Evolutionary conservation across 176 grass and related monocot species (phyloP), one percentile per base, ranked within the genome.

Genomic region (Oryza nivara): DNA sequence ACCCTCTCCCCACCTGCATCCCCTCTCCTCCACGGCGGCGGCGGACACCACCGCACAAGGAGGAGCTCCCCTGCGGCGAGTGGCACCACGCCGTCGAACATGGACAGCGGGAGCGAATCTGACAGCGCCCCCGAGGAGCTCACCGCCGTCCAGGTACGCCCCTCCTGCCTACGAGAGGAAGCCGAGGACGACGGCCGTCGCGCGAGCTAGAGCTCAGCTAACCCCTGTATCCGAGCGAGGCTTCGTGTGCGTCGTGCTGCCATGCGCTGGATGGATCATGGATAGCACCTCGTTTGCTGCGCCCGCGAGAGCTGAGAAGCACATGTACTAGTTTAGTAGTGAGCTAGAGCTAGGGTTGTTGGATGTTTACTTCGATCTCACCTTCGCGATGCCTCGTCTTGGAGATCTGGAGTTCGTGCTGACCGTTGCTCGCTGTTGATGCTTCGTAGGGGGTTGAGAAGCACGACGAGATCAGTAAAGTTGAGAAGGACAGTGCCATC

Each of bases 71-170:
- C 84, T 14, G 26, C 73, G 74, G 79, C 7, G 72, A 51, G 19
- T 5, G 1, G 58, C 10, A 4, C 58, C 58, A 44, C 45, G 11
- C 13, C 11, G 16, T 20, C 48, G 13, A 2, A 25, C 20, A 90
- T 83, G 89, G 89, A 87, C 41, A 90, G 89, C 51, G 89, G 89
- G 19, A 87, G 89, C 84, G 89, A 90, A 0, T 84, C 84, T 22
- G 89, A 90, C 51, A 17, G 70, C 11, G 84, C 84, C 2, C 89
- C 89, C 9, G 84, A 90, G 84, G 84, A 87, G 89, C 89, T 90
- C 80, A 90, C 89, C 51, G 80, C 89, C 75, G 48, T 80, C 70
- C 89, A 90, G 84, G 89, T 90, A 74, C 70, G 13, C 28, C 17
- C 46, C 28, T 30, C 28, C 28, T 30, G 28, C 28, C 28, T 30